Conservation (phyloP, 345 rosid species). For the Barbarea vulgaris region DNA sequence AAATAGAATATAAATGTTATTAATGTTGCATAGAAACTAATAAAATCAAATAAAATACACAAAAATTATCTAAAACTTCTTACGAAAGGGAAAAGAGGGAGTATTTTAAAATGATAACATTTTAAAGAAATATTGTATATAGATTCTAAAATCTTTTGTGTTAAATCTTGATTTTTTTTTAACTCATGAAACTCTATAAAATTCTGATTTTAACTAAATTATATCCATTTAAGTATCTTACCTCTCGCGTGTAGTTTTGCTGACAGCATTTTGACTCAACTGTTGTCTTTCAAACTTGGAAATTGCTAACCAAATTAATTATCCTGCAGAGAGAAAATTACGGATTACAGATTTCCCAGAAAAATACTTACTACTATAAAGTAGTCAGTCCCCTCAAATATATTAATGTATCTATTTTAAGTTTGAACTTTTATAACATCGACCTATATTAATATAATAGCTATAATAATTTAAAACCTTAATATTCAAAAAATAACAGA, state of each 20-base stretch:
- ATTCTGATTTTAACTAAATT: too few species aligned
- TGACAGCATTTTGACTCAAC: conserved; percentile 30
- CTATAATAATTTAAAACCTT: neutral
- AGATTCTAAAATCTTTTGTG: too few species aligned
- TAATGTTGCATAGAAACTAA: too few species aligned
- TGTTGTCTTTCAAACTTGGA: conserved; percentile 28
- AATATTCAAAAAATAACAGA: neutral
- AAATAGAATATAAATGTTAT: too few species aligned
- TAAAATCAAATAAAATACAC: too few species aligned
- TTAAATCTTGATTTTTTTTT: too few species aligned
- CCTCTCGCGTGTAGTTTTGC: conserved; percentile 24
- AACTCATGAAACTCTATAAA: too few species aligned
- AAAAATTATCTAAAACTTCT: too few species aligned
- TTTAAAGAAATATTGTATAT: too few species aligned
- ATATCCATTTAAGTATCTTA: neutral
- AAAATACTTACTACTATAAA: too few species aligned
- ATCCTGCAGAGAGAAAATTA: conserved; percentile 7
- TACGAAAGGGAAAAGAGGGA: too few species aligned
- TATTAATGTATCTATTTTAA: neutral
- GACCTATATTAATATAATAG: neutral
- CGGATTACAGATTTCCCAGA: conserved; percentile 18
- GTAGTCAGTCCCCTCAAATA: neutral
- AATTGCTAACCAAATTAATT: conserved; percentile 13
- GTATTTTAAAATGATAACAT: too few species aligned
- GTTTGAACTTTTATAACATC: neutral